phyloP scores from a whole-genome alignment of 441 rosid species.

The Aquilaria agallochum region DNA sequence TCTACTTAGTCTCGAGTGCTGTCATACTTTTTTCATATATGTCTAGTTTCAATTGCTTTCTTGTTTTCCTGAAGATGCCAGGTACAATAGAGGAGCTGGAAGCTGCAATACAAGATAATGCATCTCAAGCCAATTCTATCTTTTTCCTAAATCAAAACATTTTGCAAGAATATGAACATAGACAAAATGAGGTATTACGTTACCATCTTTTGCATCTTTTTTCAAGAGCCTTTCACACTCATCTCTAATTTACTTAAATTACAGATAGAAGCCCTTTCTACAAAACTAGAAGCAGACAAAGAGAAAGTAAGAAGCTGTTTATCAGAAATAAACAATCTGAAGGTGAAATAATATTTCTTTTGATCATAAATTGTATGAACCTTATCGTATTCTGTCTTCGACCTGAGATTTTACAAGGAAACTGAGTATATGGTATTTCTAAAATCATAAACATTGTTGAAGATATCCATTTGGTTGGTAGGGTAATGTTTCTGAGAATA shows the following conservation, averaged over 20 bases:
- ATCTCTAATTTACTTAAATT: conserved; percentile 13
- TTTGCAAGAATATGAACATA: conserved; percentile 77
- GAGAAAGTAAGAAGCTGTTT: conserved; percentile 48
- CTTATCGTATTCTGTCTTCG: no score
- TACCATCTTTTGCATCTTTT: conserved; percentile 8
- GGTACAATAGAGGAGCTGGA: conserved; percentile 87
- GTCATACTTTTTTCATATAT: conserved; percentile 1
- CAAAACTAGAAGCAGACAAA: conserved; percentile 69
- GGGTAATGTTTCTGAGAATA: no score
- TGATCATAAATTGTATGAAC: background rate
- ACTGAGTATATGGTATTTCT: no score
- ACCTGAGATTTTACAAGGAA: no score
- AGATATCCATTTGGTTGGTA: no score
- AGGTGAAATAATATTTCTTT: conserved; percentile 38
- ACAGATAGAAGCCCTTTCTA: conserved; percentile 54
- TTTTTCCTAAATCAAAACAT: conserved; percentile 80
- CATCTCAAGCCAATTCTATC: conserved; percentile 85
- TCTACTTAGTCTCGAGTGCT: no score
- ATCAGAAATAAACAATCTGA: conserved; percentile 63
- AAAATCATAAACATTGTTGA: no score
- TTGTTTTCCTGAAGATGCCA: conserved; percentile 60
- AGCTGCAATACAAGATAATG: conserved; percentile 84
- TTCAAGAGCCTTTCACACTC: conserved; percentile 7
- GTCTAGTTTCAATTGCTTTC: background rate
- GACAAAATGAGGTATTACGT: conserved; percentile 54